Conservation (phyloP, 257 asterid genomes). For the Solanum pimpinellifolium region DNA sequence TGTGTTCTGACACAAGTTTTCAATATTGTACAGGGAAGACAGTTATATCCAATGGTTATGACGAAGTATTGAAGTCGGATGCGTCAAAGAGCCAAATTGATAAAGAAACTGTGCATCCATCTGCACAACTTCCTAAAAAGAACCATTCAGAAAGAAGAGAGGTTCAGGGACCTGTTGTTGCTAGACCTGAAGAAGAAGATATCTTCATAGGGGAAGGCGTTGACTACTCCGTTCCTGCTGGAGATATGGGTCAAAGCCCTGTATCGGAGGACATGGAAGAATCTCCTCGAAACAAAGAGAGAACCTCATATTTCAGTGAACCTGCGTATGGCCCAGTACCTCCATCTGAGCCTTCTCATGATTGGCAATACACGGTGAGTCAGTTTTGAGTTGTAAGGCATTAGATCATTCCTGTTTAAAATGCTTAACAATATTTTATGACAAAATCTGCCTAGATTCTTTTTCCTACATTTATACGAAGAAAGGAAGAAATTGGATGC, state of each 20-base stretch:
- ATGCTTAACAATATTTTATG: not conserved
- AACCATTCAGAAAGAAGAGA: constrained; percentile 39
- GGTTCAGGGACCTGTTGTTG: constrained; percentile 35
- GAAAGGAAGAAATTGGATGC: not conserved
- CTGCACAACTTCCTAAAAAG: constrained; percentile 68
- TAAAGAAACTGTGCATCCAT: constrained; percentile 57
- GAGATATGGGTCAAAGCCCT: constrained; percentile 93
- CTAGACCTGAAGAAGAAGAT: constrained; percentile 73
- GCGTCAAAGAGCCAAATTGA: constrained; percentile 35
- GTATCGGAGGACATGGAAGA: constrained; percentile 98
- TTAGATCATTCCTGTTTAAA: not conserved
- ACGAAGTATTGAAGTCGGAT: constrained; percentile 40
- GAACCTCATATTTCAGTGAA: constrained; percentile 49
- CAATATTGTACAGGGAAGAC: constrained; percentile 36
- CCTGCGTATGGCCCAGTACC: constrained; percentile 95
- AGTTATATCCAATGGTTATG: constrained; percentile 40
- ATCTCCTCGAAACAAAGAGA: constrained; percentile 90
- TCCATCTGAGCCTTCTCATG: constrained; percentile 73
- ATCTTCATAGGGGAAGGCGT: constrained; percentile 92
- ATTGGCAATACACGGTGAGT: constrained; percentile 75
- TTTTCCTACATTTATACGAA: not conserved
- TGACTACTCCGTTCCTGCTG: constrained; percentile 69
- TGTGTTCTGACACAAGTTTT: not conserved
- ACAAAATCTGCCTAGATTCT: not conserved
- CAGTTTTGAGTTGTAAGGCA: not conserved